Base-by-base conservation (phyloP, 768 basidiomycete species). In the Lentinula boryana region DNA sequence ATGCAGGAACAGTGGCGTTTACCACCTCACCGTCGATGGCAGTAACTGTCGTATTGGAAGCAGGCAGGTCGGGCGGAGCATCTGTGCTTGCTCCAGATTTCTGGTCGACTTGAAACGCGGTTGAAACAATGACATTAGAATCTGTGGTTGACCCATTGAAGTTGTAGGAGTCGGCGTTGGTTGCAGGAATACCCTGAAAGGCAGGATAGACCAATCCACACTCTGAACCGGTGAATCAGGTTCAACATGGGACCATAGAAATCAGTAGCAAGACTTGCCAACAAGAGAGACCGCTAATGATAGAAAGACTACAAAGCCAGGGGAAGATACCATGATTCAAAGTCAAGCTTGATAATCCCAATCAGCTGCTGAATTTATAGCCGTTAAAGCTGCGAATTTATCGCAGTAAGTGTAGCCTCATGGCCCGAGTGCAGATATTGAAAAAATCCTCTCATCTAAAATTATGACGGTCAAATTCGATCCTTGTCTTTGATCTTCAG, bases 1-100 rank as follows among this genome's bases (percentile, higher is more conserved):
- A 23, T 1, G 13, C 31, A n/a, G 36, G 31, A 38, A 46, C n/a
- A 66, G 38, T 64, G 27, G 65, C 63, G 3, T 67, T 67, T 7
- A 72, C 69, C 21, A 80, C 62, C 32, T 69, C 57, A 7, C 80
- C 80, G 64, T 82, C 79, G 40, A 80, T 62, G 2, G 79, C 80
- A 35, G 80, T 81, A 58, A 82, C 69, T 1, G 65, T 62, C 0
- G 78, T 79, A 2, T 70, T 68, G 0, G 72, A 65, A 32, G 75
- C 68, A 15, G 77, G 75, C 6, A 70, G 69, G 60, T 77, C 65
- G 0, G 79, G 78, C 0, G 64, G 68, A 1, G 67, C 61, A 35
- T 68, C 67, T 33, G 64, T 64, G 2, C 62, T 62, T 0, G 75
- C 74, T 3, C 76, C 73, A 2, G 67, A 60, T 62, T 79, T 80